phyloP scores from a whole-genome alignment of 441 rosid species.

The Raphanus hybrid region DNA sequence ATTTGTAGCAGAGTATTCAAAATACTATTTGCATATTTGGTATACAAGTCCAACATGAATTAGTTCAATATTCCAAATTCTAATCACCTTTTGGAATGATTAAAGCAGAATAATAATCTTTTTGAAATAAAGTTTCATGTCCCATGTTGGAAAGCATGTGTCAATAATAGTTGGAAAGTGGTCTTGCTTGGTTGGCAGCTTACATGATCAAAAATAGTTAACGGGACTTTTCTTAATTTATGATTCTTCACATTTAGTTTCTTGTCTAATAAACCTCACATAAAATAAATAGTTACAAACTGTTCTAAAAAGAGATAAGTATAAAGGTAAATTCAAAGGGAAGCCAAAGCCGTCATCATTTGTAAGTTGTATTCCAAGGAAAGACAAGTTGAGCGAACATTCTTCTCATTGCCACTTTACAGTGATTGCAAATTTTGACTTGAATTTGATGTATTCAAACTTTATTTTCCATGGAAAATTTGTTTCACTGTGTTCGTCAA shows the following conservation, averaged over 20 bases:
- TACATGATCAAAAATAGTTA: conserved; percentile 27
- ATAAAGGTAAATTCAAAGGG: conserved; percentile 38
- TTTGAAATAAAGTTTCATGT: conserved; percentile 30
- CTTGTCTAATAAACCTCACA: not conserved
- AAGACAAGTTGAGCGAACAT: conserved; percentile 38
- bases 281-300: not conserved
- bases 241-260: conserved; percentile 12
- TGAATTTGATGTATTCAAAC: not conserved
- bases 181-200: conserved; percentile 42
- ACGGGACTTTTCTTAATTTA: not conserved
- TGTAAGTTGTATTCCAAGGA: conserved; percentile 40
- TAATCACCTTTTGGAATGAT: conserved; percentile 29
- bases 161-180: conserved; percentile 41
- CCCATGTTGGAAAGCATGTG: conserved; percentile 31
- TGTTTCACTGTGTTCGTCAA: not conserved
- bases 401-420: conserved; percentile 18
- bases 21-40: not conserved
- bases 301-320: not conserved
- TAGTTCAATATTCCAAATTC: not conserved
- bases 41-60: not conserved
- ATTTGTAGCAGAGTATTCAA: not conserved
- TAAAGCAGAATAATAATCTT: conserved; percentile 4
- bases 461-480: not conserved
- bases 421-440: not conserved
- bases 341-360: conserved; percentile 37